These are phyloP conservation scores for Prinsepia uniflora DNA, from an alignment of 306 rosid species.

Conservation along the genomic window DNA sequence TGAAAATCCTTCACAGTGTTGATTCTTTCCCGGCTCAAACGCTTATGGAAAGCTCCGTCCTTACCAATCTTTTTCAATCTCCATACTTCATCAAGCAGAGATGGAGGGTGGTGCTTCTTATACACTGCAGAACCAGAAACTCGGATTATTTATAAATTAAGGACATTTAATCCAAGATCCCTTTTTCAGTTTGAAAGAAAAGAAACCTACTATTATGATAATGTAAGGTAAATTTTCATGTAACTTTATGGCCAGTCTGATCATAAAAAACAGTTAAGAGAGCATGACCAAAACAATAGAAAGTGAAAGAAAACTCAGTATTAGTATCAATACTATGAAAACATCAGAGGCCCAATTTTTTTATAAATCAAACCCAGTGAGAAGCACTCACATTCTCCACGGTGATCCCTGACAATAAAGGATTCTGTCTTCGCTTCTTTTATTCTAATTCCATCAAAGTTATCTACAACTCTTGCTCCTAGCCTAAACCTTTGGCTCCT, in stretches of 20 bases:
- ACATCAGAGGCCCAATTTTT: not conserved
- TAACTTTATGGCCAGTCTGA: not conserved
- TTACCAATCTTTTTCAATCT: slow-evolving; percentile 93
- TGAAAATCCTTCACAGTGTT: slow-evolving; percentile 75
- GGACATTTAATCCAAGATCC: too few species aligned
- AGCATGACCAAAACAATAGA: not conserved
- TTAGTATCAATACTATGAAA: not conserved
- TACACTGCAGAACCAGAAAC: slow-evolving; percentile 60
- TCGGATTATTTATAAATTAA: not conserved
- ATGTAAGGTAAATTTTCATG: not conserved
- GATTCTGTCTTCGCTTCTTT: slow-evolving; percentile 89
- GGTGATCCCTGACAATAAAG: slow-evolving; percentile 90
- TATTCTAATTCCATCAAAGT: slow-evolving; percentile 57
- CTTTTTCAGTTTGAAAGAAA: too few species aligned
- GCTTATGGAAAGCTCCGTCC: slow-evolving; percentile 97
- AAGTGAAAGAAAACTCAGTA: not conserved
- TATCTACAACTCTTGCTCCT: slow-evolving; percentile 81
- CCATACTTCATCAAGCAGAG: slow-evolving; percentile 89
- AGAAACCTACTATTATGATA: not conserved
- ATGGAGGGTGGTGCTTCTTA: slow-evolving; percentile 98
- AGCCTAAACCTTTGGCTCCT: slow-evolving; percentile 93
- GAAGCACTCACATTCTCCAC: slow-evolving; percentile 90
- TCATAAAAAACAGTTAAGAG: not conserved
- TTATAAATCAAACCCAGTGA: not conserved
- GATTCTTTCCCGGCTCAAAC: slow-evolving; percentile 68